Percentiles rank a stretch among this genome's conserved stretches.
Evolutionary conservation across 2,329 filamentous ascomycete genomes (phyloP).

Genomic region (Balansia obtecta): DNA sequence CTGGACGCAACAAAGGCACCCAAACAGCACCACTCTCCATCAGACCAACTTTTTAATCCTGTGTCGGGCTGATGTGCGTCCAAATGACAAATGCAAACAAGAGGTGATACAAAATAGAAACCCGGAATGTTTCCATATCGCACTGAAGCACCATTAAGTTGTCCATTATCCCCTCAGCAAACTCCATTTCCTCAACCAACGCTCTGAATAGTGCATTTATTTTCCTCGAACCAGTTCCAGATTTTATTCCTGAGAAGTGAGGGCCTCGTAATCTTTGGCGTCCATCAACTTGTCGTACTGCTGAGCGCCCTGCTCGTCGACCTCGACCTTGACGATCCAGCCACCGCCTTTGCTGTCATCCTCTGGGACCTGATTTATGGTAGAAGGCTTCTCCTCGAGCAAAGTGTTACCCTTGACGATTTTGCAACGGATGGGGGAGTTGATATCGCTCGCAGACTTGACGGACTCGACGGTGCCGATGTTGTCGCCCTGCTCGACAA

Average conservation of each 20-base stretch:
- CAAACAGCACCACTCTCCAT: neutral
- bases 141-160: neutral
- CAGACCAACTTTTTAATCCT: neutral
- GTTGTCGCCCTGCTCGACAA: constrained; percentile 64
- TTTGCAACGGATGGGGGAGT: constrained; percentile 70
- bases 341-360: constrained; percentile 60
- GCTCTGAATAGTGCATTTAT: neutral
- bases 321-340: constrained; percentile 84
- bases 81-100: neutral
- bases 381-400: constrained; percentile 74
- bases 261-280: constrained; percentile 62
- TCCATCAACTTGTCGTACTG: constrained; percentile 71
- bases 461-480: constrained; percentile 96
- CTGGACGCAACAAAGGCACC: too few species aligned
- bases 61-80: constrained; percentile 7
- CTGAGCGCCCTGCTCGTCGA: constrained; percentile 50
- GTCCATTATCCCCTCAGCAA: neutral
- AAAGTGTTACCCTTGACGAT: constrained; percentile 61
- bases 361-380: constrained; percentile 86
- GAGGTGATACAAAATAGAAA: neutral
- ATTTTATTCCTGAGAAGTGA: constrained; percentile 32
- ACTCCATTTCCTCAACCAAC: too few species aligned
- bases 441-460: constrained; percentile 96
- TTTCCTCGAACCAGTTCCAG: neutral
- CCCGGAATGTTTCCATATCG: neutral